phyloP scores from a whole-genome alignment of 306 rosid genomes.

The Clitoria ternatea region DNA sequence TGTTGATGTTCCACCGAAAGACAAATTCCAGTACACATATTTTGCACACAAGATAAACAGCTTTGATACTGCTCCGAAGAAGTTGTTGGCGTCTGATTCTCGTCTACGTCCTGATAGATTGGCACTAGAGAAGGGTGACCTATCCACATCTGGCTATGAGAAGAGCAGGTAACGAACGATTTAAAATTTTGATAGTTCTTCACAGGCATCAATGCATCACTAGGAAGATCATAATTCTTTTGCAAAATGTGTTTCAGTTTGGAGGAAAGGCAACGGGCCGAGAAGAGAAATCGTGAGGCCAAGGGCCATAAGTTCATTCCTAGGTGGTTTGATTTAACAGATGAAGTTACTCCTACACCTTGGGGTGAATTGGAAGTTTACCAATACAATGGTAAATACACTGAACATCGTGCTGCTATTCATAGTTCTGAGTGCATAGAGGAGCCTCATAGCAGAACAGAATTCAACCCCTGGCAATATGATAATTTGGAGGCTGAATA shows the following conservation, averaged over 20 bases:
- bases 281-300: constrained; percentile 61
- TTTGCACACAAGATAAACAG: constrained; percentile 96
- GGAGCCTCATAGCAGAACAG: constrained; percentile 36
- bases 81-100: constrained; percentile 83
- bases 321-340: constrained; percentile 70
- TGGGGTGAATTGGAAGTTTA: constrained; percentile 86
- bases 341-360: constrained; percentile 60
- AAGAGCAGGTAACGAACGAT: constrained; percentile 63
- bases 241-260: constrained; percentile 40
- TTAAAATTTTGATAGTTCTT: background rate
- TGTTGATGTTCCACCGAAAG: constrained; percentile 65
- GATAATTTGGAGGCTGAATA: constrained; percentile 41
- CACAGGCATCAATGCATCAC: background rate
- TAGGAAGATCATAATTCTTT: background rate
- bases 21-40: constrained; percentile 87
- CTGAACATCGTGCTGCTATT: constrained; percentile 45
- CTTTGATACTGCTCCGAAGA: constrained; percentile 89
- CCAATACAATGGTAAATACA: constrained; percentile 64
- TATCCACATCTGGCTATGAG: constrained; percentile 72
- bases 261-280: constrained; percentile 84
- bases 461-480: constrained; percentile 82
- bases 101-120: constrained; percentile 88
- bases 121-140: constrained; percentile 89
- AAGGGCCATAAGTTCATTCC: constrained; percentile 53
- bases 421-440: constrained; percentile 43